Evolutionary conservation across 169 alveolate species (phyloP).

Genomic region (Perkinsus olseni): DNA sequence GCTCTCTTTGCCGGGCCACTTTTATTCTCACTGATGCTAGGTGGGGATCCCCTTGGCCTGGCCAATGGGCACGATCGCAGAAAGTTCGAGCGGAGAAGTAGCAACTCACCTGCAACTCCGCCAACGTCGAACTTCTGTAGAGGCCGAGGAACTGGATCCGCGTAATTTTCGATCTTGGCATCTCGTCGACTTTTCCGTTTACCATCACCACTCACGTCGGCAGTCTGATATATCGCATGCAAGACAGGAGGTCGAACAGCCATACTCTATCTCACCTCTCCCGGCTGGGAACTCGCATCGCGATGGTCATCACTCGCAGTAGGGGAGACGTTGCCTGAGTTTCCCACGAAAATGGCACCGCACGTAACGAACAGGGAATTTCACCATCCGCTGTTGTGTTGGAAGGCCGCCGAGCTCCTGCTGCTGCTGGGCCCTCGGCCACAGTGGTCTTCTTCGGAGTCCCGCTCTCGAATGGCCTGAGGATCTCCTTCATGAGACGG

Average conservation of each 20-base stretch:
- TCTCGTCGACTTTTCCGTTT: slow-evolving; percentile 59
- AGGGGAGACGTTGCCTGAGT: too few relatives aligned
- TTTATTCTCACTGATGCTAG: not conserved
- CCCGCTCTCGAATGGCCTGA: not conserved
- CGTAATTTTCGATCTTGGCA: not conserved
- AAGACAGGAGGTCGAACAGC: too few relatives aligned
- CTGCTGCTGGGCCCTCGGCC: slow-evolving; percentile 32
- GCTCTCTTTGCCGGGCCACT: not conserved
- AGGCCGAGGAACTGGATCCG: not conserved
- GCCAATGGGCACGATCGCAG: not conserved
- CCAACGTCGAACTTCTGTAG: not conserved
- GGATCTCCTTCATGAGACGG: not conserved
- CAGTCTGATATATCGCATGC: too few relatives aligned
- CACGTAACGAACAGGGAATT: slow-evolving; percentile 34
- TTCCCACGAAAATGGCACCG: too few relatives aligned
- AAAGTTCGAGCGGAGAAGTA: not conserved
- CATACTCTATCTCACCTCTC: too few relatives aligned
- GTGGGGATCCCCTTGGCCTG: not conserved
- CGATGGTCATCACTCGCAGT: too few relatives aligned
- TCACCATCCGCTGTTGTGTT: slow-evolving; percentile 46
- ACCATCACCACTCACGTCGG: slow-evolving; percentile 37
- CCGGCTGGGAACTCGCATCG: too few relatives aligned
- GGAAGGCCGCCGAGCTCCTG: slow-evolving; percentile 41
- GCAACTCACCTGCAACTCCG: not conserved
- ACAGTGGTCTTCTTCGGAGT: slow-evolving; percentile 10